phyloP scores from a whole-genome alignment of 2,329 filamentous ascomycete species.

The Uncinocarpus reesii region DNA sequence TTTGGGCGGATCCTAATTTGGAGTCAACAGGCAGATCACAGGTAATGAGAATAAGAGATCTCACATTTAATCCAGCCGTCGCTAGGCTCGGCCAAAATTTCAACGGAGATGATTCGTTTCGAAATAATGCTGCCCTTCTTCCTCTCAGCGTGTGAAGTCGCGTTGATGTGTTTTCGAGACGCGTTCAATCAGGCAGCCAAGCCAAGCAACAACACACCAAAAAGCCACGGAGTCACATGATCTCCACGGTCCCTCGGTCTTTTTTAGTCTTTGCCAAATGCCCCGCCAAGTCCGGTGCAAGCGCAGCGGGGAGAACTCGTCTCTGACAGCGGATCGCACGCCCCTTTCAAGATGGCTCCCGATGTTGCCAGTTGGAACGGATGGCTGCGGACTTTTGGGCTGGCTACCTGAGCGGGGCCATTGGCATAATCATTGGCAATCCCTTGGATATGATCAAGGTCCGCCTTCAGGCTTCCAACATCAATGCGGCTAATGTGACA shows the following conservation, averaged over 20 bases:
- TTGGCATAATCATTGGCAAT: slow-evolving; percentile 81
- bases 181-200: slow-evolving; percentile 9
- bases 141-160: background rate
- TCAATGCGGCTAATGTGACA: slow-evolving; percentile 21
- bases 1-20: slow-evolving; percentile 31
- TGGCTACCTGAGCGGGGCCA: slow-evolving; percentile 76
- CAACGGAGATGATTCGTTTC: background rate
- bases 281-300: background rate
- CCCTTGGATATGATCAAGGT: slow-evolving; percentile 73
- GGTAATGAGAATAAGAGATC: background rate
- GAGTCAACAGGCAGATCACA: background rate
- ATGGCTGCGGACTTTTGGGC: slow-evolving; percentile 93
- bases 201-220: too few species aligned
- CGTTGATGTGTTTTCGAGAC: slow-evolving; percentile 8
- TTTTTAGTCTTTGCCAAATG: too few species aligned
- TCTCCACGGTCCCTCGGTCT: background rate
- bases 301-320: background rate
- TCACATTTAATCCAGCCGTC: slow-evolving; percentile 1
- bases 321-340: too few species aligned
- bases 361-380: slow-evolving; percentile 6
- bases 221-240: slow-evolving; percentile 23
- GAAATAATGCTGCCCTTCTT: too few species aligned
- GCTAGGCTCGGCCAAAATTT: background rate
- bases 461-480: slow-evolving; percentile 58
- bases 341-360: slow-evolving; percentile 2